Percentiles rank a stretch among this genome's conserved stretches.
These are phyloP conservation scores for Penicillium egyptiacum DNA, from an alignment of 495 filamentous ascomycete genomes.

Conservation along the genomic window DNA sequence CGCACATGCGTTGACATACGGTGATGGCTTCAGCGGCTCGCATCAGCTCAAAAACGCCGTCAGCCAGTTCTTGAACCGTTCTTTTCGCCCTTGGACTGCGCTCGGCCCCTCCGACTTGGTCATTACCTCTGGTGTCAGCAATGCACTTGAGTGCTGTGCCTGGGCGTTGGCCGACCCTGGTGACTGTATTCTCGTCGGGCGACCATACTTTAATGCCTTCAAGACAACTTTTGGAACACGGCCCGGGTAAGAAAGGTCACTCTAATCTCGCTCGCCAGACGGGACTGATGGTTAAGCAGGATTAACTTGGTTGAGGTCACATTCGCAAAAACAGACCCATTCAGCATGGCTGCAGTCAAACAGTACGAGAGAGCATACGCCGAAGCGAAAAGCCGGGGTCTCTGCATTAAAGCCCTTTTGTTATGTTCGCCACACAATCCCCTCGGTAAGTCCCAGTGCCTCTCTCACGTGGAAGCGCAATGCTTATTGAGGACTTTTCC, in stretches of 20 bases:
- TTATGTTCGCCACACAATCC: constrained; percentile 57
- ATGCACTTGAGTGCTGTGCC: constrained; percentile 27
- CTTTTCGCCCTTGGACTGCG: constrained; percentile 18
- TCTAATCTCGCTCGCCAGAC: background rate
- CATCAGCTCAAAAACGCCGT: constrained; percentile 25
- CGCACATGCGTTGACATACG: constrained; percentile 29
- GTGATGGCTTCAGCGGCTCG: constrained; percentile 25
- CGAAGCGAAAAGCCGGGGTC: constrained; percentile 17
- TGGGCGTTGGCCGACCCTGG: constrained; percentile 32
- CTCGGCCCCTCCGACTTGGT: constrained; percentile 23
- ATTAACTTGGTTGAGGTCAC: constrained; percentile 35
- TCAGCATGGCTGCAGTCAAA: constrained; percentile 35
- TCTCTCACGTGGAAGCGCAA: background rate
- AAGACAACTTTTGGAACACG: constrained; percentile 13
- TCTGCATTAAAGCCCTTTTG: constrained; percentile 44
- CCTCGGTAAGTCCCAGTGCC: constrained; percentile 17
- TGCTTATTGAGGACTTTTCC: background rate
- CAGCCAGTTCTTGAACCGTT: constrained; percentile 27
- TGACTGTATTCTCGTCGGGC: constrained; percentile 32
- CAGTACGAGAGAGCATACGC: constrained; percentile 28
- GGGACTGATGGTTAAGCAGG: constrained; percentile 16
- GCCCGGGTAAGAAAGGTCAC: background rate
- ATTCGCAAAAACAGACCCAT: constrained; percentile 42
- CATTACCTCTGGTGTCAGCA: constrained; percentile 28
- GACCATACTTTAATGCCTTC: constrained; percentile 31